These are phyloP conservation scores for Mycena filopes DNA, from an alignment of 768 basidiomycete species.

Conservation along the genomic window DNA sequence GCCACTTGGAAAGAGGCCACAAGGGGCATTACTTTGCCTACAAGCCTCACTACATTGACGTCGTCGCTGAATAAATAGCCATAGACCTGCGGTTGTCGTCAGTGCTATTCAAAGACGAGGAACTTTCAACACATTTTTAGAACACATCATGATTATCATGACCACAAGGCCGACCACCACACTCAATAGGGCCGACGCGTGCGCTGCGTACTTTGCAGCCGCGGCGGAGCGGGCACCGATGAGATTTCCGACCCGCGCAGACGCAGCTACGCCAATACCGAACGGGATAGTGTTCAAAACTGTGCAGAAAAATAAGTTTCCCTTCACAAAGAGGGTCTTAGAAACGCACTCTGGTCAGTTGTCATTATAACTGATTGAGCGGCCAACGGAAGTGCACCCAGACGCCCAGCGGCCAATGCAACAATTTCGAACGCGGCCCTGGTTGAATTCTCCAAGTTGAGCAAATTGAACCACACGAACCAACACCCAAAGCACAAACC, in stretches of 20 bases:
- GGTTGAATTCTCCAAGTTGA: background rate
- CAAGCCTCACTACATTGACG: slow-evolving; percentile 62
- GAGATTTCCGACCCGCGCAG: slow-evolving; percentile 77
- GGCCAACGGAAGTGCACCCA: slow-evolving; percentile 74
- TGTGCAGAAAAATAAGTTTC: slow-evolving; percentile 36
- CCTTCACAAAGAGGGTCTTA: background rate
- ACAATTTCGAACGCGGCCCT: slow-evolving; percentile 89
- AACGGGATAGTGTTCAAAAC: slow-evolving; percentile 82
- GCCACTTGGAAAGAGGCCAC: slow-evolving; percentile 85
- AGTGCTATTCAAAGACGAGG: slow-evolving; percentile 4
- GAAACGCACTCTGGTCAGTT: slow-evolving; percentile 71
- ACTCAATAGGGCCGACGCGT: slow-evolving; percentile 72
- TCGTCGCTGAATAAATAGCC: slow-evolving; percentile 80
- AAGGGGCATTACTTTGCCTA: slow-evolving; percentile 76
- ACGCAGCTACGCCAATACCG: slow-evolving; percentile 80
- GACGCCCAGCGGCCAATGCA: slow-evolving; percentile 77
- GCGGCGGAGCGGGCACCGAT: slow-evolving; percentile 66
- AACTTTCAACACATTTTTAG: slow-evolving; percentile 60
- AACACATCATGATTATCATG: slow-evolving; percentile 67
- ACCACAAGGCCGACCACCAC: slow-evolving; percentile 67
- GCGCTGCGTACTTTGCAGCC: slow-evolving; percentile 67
- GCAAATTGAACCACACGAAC: background rate
- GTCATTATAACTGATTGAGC: slow-evolving; percentile 87
- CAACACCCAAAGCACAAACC: slow-evolving; percentile 52
- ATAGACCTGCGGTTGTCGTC: slow-evolving; percentile 54